A percentile compares a stretch with the other conserved stretches of the same genome.
These are phyloP conservation scores for Diplocarpon mali DNA, from an alignment of 2,329 filamentous ascomycete genomes.

Conservation along the genomic window DNA sequence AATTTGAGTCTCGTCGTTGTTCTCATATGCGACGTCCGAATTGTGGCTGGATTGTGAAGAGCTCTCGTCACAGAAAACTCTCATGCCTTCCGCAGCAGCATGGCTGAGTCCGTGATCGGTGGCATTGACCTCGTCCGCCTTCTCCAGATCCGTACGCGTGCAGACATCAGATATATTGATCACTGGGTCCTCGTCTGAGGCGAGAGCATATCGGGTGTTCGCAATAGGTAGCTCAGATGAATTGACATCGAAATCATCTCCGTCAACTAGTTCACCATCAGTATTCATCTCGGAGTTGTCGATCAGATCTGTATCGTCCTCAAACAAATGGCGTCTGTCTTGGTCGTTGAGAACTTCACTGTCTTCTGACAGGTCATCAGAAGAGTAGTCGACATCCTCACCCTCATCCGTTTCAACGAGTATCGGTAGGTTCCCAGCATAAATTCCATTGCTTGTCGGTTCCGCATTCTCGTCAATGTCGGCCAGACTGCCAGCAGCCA, in stretches of 20 bases:
- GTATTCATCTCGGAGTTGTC: slow-evolving; percentile 1
- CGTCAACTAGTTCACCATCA: slow-evolving; percentile 5
- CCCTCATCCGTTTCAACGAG: slow-evolving; percentile 9
- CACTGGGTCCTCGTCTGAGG: slow-evolving; percentile 2
- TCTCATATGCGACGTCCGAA: background rate
- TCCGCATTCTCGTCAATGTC: slow-evolving; percentile 6
- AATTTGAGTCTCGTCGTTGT: background rate
- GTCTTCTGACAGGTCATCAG: slow-evolving; percentile 8
- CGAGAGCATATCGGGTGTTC: slow-evolving; percentile 2
- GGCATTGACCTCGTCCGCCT: slow-evolving; percentile 7
- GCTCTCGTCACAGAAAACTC: slow-evolving; percentile 15
- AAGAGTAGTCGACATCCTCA: slow-evolving; percentile 4
- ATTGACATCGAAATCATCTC: slow-evolving; percentile 4
- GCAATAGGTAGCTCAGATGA: background rate
- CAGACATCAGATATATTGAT: slow-evolving; percentile 7
- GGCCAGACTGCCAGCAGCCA: slow-evolving; percentile 6
- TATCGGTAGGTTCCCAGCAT: slow-evolving; percentile 9
- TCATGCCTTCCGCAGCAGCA: slow-evolving; percentile 17
- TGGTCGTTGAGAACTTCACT: slow-evolving; percentile 3
- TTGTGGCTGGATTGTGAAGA: background rate
- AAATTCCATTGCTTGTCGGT: slow-evolving; percentile 4
- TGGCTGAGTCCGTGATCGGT: slow-evolving; percentile 21
- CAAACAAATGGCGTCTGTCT: background rate
- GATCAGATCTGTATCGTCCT: slow-evolving; percentile 4
- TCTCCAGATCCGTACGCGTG: slow-evolving; percentile 1